Percentiles rank a stretch among this genome's conserved stretches.
phyloP scores from a whole-genome alignment of 140 eudicot species.

The Bidens hawaiensis region DNA sequence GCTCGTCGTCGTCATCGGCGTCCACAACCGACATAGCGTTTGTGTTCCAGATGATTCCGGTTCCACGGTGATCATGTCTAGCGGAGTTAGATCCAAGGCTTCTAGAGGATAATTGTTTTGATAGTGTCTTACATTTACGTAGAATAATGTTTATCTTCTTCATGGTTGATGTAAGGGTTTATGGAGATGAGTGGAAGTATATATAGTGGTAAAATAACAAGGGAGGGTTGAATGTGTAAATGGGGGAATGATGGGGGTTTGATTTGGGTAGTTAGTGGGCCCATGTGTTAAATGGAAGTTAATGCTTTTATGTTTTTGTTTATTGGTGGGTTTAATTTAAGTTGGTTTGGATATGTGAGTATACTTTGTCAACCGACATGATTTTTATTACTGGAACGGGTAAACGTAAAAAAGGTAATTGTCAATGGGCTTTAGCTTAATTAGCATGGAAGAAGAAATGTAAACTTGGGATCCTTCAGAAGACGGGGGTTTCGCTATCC shows the following conservation, averaged over 20 bases:
- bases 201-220: not conserved
- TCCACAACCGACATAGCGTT: constrained; percentile 23
- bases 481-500: no score
- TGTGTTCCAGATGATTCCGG: constrained; percentile 26
- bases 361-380: not conserved
- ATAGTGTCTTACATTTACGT: constrained; percentile 64
- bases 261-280: constrained; percentile 4
- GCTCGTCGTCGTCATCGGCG: constrained; percentile 6
- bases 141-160: constrained; percentile 53
- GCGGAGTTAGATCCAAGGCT: constrained; percentile 57
- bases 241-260: not conserved
- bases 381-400: no score
- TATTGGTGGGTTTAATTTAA: not conserved
- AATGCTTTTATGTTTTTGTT: not conserved
- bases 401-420: no score
- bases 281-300: constrained; percentile 13
- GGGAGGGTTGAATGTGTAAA: constrained; percentile 14
- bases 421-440: no score
- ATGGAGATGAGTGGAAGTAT: constrained; percentile 10
- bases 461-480: no score
- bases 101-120: constrained; percentile 54
- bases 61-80: constrained; percentile 23
- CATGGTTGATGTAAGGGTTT: constrained; percentile 27
- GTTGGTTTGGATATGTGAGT: not conserved
- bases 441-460: no score